These are phyloP conservation scores for Sapria himalayana DNA, from an alignment of 345 rosid genomes.

Conservation along the genomic window DNA sequence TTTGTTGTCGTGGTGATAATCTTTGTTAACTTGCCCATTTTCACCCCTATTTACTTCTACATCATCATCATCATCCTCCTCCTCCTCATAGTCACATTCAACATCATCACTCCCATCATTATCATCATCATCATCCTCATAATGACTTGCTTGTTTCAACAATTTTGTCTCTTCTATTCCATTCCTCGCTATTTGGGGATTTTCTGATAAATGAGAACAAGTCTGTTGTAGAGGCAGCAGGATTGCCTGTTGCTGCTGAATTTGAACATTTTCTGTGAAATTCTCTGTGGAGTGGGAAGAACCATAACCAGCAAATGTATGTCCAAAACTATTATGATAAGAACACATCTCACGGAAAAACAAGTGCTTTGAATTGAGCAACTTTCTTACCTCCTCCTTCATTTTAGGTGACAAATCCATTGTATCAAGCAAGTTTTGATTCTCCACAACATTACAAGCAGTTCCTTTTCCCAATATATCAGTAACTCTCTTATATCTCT, in stretches of 20 bases:
- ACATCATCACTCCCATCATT: conserved; percentile 16
- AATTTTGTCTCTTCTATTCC: conserved; percentile 21
- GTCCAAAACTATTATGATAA: conserved; percentile 75
- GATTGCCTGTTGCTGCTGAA: conserved; percentile 16
- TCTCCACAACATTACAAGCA: conserved; percentile 86
- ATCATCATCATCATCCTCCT: conserved; percentile 22
- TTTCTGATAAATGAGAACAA: conserved; percentile 36
- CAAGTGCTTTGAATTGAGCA: conserved; percentile 79
- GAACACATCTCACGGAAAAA: conserved; percentile 97
- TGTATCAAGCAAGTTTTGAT: conserved; percentile 49
- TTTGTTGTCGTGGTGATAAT: conserved; percentile 25
- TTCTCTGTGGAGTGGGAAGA: conserved; percentile 18
- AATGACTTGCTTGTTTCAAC: conserved; percentile 20
- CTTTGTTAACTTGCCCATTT: conserved; percentile 18
- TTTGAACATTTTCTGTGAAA: conserved; percentile 14
- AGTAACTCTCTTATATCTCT: conserved; percentile 91
- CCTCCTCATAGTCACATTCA: conserved; percentile 11
- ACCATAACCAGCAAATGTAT: conserved; percentile 15
- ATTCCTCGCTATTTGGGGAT: conserved; percentile 8
- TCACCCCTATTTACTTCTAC: conserved; percentile 17
- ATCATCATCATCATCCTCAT: conserved; percentile 24
- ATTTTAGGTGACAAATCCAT: conserved; percentile 59
- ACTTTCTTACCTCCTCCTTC: conserved; percentile 71
- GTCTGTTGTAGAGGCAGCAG: conserved; percentile 21
- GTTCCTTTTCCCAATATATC: conserved; percentile 84